Evolutionary conservation across 257 asterid genomes (phyloP).

Genomic region (Dorcoceras hygrometricum): DNA sequence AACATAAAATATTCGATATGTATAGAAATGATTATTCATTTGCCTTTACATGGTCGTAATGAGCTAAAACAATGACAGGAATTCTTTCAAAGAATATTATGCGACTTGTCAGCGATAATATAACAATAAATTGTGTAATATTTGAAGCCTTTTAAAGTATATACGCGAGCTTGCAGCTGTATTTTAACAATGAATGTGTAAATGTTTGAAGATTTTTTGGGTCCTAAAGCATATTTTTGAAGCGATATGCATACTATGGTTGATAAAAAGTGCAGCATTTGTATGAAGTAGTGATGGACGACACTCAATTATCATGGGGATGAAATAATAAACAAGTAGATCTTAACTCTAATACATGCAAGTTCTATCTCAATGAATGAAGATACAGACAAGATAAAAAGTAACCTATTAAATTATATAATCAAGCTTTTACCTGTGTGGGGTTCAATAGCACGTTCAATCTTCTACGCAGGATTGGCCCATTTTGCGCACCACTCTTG

Average conservation of each 20-base stretch:
- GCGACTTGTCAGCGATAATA: background rate
- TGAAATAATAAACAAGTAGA: constrained; percentile 14
- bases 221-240: background rate
- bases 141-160: too few species aligned
- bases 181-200: background rate
- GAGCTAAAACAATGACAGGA: background rate
- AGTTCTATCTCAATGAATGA: constrained; percentile 1
- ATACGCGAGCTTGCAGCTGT: background rate
- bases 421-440: constrained; percentile 54
- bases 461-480: constrained; percentile 63
- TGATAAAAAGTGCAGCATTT: too few species aligned
- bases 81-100: too few species aligned
- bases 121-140: background rate
- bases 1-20: background rate
- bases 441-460: constrained; percentile 79
- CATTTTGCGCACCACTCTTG: constrained; percentile 83
- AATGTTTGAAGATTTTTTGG: too few species aligned
- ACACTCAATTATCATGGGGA: background rate
- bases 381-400: constrained; percentile 10
- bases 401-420: constrained; percentile 4
- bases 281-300: background rate
- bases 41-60: background rate
- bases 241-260: background rate
- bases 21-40: constrained; percentile 2
- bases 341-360: background rate